Conservation (phyloP, 31 red algal species). For the Porphyra umbilicalis region DNA sequence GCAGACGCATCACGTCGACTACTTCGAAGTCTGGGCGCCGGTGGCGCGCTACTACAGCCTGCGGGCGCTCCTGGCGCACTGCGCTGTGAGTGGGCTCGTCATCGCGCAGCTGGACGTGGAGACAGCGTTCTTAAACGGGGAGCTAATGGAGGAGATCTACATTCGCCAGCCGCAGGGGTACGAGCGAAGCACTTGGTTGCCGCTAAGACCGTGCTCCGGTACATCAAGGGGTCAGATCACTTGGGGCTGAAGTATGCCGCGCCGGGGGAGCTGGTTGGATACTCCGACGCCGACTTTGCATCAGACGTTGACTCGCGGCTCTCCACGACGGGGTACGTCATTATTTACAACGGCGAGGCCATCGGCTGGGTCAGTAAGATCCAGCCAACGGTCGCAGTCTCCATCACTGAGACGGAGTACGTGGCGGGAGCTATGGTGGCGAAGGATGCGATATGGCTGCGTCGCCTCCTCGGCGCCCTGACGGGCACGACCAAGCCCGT, state of each 20-base stretch:
- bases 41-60: too few relatives aligned
- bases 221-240: too few relatives aligned
- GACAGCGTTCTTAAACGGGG: background rate
- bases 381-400: slow-evolving; percentile 10
- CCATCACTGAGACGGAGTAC: slow-evolving; percentile 22
- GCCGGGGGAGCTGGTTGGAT: too few relatives aligned
- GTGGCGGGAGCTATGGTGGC: too few relatives aligned
- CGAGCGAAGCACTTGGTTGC: too few relatives aligned
- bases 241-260: too few relatives aligned
- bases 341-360: slow-evolving; percentile 8
- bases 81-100: too few relatives aligned
- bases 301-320: slow-evolving; percentile 7
- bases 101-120: background rate
- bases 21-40: too few relatives aligned
- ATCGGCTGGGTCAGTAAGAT: slow-evolving; percentile 22
- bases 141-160: background rate
- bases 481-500: too few relatives aligned
- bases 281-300: slow-evolving; percentile 11
- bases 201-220: too few relatives aligned
- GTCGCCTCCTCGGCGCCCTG: background rate
- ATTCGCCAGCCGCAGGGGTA: background rate
- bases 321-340: slow-evolving; percentile 15
- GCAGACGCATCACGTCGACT: too few relatives aligned
- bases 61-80: too few relatives aligned
- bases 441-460: slow-evolving; percentile 15